Base-by-base conservation (phyloP, 225 moss, liverwort and hornwort species). In the Antitrichia curtipendula region DNA sequence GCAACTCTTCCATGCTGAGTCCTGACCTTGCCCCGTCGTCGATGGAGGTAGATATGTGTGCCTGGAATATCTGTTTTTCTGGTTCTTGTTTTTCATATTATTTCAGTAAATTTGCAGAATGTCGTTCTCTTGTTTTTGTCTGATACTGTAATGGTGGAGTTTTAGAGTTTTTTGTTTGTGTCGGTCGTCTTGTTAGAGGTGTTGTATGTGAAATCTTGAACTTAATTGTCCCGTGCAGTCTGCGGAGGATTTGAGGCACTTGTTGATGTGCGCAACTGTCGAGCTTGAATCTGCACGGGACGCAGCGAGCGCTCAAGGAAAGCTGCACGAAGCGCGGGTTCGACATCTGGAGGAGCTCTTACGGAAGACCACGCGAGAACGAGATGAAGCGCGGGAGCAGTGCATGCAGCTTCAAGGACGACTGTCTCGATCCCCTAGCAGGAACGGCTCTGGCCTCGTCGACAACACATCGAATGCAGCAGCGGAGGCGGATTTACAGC, bases 371-470 rank as follows among this genome's bases (percentile, higher is more conserved):
- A 65, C 90, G 85, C 91, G 96, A 29, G 98, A 98, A 69, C 87
- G 96, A 75, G 98, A 98, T 65, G 98, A 98, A 78, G 95, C 90
- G 23, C 92, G 94, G 80, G 94, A 96, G 61, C 94, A 96, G 83
- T 95, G 80, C 41, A 80, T 92, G 69, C 94, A 95, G 59, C 88
- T 95, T 64, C 96, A 92, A 84, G 89, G 93, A 24, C 91, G 92
- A 13, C 74, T 95, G 19, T 94, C 97, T 52, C 93, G 88, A 13
- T 92, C 96, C 10, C 93, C 94, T 13, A 96, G 95, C 82, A 89
- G 91, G 56, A 95, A 93, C 68, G 90, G 91, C 5, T 94, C 95
- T 16, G 91, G 68, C 36, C 78, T 94, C 31, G 58, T 86, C 7
- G 94, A 93, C 34, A 89, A 86, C 82, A 82, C 92, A 4, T 75